Conservation (phyloP, 441 rosid genomes). For the Gossypium lobatum region DNA sequence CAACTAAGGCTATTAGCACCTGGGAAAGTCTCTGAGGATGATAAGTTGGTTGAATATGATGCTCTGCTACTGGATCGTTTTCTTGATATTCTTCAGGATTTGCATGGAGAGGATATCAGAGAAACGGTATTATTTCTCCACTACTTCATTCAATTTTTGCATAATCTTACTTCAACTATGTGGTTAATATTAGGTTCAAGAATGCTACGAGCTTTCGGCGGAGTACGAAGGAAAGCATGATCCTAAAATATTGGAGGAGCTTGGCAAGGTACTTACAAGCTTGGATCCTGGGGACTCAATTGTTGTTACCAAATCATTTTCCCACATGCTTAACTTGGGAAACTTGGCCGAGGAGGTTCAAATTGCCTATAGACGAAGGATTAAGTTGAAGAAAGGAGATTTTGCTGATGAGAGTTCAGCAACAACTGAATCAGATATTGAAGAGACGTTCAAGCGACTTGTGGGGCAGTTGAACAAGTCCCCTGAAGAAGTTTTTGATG, state of each 20-base stretch:
- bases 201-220: slow-evolving; percentile 80
- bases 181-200: slow-evolving; percentile 55
- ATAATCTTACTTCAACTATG: neutral
- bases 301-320: slow-evolving; percentile 69
- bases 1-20: slow-evolving; percentile 81
- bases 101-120: slow-evolving; percentile 78
- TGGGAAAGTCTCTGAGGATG: slow-evolving; percentile 73
- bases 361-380: slow-evolving; percentile 68
- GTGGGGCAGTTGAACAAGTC: slow-evolving; percentile 61
- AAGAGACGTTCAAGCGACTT: slow-evolving; percentile 76
- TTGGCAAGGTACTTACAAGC: slow-evolving; percentile 65
- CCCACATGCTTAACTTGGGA: slow-evolving; percentile 90
- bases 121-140: slow-evolving; percentile 48
- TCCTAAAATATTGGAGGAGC: slow-evolving; percentile 68
- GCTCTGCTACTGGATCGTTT: slow-evolving; percentile 78
- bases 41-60: slow-evolving; percentile 84
- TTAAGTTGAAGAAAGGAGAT: slow-evolving; percentile 74
- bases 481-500: slow-evolving; percentile 80
- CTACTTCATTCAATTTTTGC: neutral
- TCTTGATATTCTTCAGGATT: slow-evolving; percentile 80
- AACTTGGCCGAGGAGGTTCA: slow-evolving; percentile 90
- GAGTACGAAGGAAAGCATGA: slow-evolving; percentile 82
- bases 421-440: slow-evolving; percentile 80
- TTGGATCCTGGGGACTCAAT: slow-evolving; percentile 90
- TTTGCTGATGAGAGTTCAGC: slow-evolving; percentile 72